Evolutionary conservation across 768 basidiomycete species (phyloP).

Genomic region (Auricularia sp.): DNA sequence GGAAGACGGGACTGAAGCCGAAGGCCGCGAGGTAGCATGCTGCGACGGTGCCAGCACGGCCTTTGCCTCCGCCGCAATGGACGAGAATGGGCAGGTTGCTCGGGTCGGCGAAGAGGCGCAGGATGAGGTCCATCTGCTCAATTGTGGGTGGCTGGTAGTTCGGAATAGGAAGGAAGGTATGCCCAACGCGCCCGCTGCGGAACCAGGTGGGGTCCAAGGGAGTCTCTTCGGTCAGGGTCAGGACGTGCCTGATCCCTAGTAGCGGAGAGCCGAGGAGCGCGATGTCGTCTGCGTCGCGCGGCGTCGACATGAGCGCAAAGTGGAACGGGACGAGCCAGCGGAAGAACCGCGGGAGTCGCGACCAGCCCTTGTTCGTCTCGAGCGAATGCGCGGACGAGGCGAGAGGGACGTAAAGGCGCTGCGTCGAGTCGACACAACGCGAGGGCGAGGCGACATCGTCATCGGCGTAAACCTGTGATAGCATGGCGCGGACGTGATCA

Average conservation of each 20-base stretch:
- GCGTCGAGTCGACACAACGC: slow-evolving; percentile 31
- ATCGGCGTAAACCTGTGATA: slow-evolving; percentile 13
- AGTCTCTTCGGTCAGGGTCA: slow-evolving; percentile 50
- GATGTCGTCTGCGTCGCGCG: slow-evolving; percentile 40
- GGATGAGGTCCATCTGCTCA: slow-evolving; percentile 50
- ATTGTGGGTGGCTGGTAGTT: slow-evolving; percentile 45
- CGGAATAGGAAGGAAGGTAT: slow-evolving; percentile 46
- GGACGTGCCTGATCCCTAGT: slow-evolving; percentile 47
- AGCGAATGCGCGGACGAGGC: background rate
- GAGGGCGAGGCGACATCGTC: slow-evolving; percentile 26
- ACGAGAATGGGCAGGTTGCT: slow-evolving; percentile 40
- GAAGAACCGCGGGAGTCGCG: slow-evolving; percentile 42
- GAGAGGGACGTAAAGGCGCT: slow-evolving; percentile 30
- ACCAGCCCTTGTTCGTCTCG: background rate
- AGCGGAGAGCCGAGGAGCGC: slow-evolving; percentile 30
- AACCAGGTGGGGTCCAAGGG: slow-evolving; percentile 43
- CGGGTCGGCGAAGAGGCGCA: slow-evolving; percentile 35
- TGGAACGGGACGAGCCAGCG: slow-evolving; percentile 52
- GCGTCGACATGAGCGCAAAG: slow-evolving; percentile 53
- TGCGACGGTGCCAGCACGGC: slow-evolving; percentile 50
- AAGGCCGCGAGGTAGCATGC: slow-evolving; percentile 51
- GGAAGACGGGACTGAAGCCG: slow-evolving; percentile 28
- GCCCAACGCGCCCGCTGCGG: slow-evolving; percentile 26
- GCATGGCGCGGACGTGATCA: slow-evolving; percentile 19
- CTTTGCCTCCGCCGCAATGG: slow-evolving; percentile 56